Conservation (phyloP, 495 filamentous ascomycete species). For the Aspergillus taichungensis region DNA sequence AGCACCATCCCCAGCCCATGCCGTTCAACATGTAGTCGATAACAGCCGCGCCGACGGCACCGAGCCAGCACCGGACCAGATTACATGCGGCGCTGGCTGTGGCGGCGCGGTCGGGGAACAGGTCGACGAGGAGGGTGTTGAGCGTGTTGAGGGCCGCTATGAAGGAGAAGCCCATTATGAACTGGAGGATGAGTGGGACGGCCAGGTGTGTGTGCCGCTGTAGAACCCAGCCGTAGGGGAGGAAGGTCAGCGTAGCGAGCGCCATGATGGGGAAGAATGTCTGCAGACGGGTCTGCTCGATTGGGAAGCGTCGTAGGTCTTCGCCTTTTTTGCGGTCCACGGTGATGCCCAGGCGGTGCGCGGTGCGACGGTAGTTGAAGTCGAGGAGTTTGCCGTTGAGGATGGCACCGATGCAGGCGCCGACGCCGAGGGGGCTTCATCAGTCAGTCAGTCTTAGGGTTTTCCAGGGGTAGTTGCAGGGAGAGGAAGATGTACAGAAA, state of each 20-base stretch:
- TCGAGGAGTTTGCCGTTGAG: conserved; percentile 48
- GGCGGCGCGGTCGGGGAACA: conserved; percentile 46
- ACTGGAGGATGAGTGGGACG: conserved; percentile 46
- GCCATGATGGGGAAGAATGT: conserved; percentile 37
- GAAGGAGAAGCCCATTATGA: conserved; percentile 44
- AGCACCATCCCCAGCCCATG: conserved; percentile 57
- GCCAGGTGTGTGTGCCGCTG: conserved; percentile 35
- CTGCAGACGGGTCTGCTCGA: conserved; percentile 49
- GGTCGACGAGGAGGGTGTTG: conserved; percentile 47
- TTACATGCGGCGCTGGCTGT: conserved; percentile 62
- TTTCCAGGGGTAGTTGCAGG: conserved; percentile 9
- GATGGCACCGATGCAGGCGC: conserved; percentile 46
- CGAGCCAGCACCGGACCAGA: conserved; percentile 53
- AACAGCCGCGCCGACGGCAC: conserved; percentile 50
- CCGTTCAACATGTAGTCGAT: conserved; percentile 51
- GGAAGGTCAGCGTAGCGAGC: conserved; percentile 29
- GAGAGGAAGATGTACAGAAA: conserved; percentile 20
- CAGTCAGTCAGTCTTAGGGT: too few species aligned
- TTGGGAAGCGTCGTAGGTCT: conserved; percentile 46
- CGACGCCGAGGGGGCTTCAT: conserved; percentile 43
- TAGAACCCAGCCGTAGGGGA: conserved; percentile 53
- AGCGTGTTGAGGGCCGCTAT: conserved; percentile 39
- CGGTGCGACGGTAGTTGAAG: conserved; percentile 47
- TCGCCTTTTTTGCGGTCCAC: conserved; percentile 40
- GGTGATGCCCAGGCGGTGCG: conserved; percentile 35